Conservation (phyloP, 2,329 filamentous ascomycete genomes). For the Phaeomoniella chlamydospora region DNA sequence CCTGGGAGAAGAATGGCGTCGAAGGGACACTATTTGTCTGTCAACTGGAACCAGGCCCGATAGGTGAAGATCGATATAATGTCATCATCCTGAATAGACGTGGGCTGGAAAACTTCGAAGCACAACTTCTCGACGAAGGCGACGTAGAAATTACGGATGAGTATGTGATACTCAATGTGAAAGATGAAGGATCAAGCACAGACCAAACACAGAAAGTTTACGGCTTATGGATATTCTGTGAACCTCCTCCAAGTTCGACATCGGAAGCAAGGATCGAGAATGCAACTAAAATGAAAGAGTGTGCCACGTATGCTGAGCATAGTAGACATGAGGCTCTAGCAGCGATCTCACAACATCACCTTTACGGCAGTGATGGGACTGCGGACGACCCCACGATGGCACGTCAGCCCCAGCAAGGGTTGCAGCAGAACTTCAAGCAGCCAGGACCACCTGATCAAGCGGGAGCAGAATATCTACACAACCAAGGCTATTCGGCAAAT, state of each 20-base stretch:
- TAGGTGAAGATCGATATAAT: conserved; percentile 32
- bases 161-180: conserved; percentile 43
- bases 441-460: conserved; percentile 9
- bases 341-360: conserved; percentile 5
- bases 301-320: conserved; percentile 35
- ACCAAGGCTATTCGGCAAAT: neutral
- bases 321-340: conserved; percentile 26
- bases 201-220: conserved; percentile 26
- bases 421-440: conserved; percentile 5
- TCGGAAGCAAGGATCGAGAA: conserved; percentile 35
- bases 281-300: conserved; percentile 37
- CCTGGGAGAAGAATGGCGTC: conserved; percentile 74
- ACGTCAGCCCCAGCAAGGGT: conserved; percentile 6
- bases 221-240: conserved; percentile 52
- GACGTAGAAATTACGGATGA: conserved; percentile 52
- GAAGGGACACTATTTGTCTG: conserved; percentile 87
- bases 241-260: conserved; percentile 39
- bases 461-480: neutral
- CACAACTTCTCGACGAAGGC: conserved; percentile 41
- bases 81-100: conserved; percentile 62
- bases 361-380: neutral
- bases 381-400: neutral
- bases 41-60: conserved; percentile 33
- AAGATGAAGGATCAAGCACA: conserved; percentile 8
- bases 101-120: conserved; percentile 54